Conservation (phyloP, 129 eudicot genomes). For the Lactuca saligna region DNA sequence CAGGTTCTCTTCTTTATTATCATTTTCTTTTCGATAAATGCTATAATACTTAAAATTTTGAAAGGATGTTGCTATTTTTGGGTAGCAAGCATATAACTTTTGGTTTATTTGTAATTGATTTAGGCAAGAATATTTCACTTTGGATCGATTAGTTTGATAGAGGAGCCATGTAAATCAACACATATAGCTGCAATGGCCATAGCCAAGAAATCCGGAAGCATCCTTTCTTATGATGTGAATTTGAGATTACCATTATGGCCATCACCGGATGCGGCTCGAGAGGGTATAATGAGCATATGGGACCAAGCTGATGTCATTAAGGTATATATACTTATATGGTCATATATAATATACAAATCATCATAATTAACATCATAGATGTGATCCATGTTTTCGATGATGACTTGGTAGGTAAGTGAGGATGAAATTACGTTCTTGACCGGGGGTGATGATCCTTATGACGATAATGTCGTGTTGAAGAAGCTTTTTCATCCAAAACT, state of each 20-base stretch:
- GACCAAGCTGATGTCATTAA: conserved; percentile 77
- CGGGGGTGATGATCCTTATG: conserved; percentile 51
- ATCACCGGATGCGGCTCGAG: conserved; percentile 72
- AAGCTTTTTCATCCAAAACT: conserved; percentile 77
- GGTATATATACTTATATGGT: conserved; percentile 28
- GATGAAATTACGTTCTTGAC: conserved; percentile 77
- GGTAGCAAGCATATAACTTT: neutral
- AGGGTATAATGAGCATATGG: conserved; percentile 76
- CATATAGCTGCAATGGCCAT: conserved; percentile 73
- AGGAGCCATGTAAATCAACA: conserved; percentile 77
- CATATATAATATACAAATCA: neutral
- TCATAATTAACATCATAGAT: neutral
- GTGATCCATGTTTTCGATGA: neutral
- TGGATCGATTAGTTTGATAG: conserved; percentile 78
- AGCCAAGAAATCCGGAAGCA: conserved; percentile 56
- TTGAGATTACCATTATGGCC: conserved; percentile 80
- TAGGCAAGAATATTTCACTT: conserved; percentile 75
- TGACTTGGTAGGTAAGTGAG: conserved; percentile 62
- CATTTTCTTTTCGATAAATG: neutral
- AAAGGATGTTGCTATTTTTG: no score
- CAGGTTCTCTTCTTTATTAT: conserved; percentile 38
- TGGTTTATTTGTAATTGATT: neutral
- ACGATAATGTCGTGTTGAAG: conserved; percentile 52
- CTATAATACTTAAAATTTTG: no score
- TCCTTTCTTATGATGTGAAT: conserved; percentile 80